phyloP scores from a whole-genome alignment of 257 asterid genomes.

The Solanum medicagineum region DNA sequence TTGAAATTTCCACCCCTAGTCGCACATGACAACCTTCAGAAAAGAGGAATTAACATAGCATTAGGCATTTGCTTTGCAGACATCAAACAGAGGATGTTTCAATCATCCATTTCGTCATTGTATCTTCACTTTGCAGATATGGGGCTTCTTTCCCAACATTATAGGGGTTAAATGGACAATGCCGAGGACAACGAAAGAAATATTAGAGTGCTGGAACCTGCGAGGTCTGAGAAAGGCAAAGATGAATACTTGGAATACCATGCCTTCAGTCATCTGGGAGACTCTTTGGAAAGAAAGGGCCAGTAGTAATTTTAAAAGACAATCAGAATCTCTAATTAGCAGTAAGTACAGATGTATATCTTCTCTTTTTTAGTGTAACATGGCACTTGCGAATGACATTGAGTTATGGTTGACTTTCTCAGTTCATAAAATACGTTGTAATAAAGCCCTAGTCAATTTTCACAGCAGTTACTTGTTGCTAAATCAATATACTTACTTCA shows the following conservation, averaged over 20 bases:
- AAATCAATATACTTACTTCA: background rate
- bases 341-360: background rate
- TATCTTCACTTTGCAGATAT: background rate
- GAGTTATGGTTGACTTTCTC: background rate
- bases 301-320: background rate
- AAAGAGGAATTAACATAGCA: background rate
- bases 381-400: background rate
- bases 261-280: background rate
- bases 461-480: background rate
- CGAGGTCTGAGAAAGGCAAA: background rate
- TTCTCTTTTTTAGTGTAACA: background rate
- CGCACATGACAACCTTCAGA: background rate
- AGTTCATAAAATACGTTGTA: background rate
- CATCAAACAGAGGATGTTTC: background rate
- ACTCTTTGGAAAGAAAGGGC: background rate
- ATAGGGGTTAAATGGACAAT: background rate
- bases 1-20: too few species aligned
- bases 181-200: background rate
- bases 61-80: background rate
- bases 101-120: background rate
- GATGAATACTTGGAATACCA: background rate
- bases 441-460: background rate
- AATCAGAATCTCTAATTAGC: background rate
- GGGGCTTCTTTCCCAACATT: background rate
- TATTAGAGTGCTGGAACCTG: background rate